Evolutionary conservation across 108 stramenopile genomes (phyloP), one percentile per base, ranked within the genome.

Genomic region (Conticribra weissflogii): DNA sequence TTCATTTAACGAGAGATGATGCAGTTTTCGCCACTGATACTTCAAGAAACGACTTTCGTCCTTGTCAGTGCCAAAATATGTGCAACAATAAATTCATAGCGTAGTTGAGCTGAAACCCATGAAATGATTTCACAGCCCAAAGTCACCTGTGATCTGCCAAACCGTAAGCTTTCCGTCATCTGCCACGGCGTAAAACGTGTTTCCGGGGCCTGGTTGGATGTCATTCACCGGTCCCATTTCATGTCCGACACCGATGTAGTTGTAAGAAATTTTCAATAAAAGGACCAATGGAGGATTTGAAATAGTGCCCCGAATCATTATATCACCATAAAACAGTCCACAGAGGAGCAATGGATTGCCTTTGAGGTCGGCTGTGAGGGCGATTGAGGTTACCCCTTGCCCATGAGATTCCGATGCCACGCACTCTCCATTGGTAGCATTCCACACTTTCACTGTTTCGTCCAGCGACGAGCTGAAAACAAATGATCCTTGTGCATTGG

Each of bases 381-480:
- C 74, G 76, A 95, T 95, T 7, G 72, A 61, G 4, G 87, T 82
- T 8, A 95, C 86, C 14, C 93, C 90, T 67, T 89, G 87, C n/a
- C 84, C 87, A 65, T 92, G 87, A 17, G 27, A 32, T 71, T 91
- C 90, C 36, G 82, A 88, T 44, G 80, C 83, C 1, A 95, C 88
- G 54, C 89, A 90, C 30, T 87, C 75, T n/a, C 91, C 93, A 30
- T 88, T 90, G 2, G 69, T 66, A 1, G 85, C 84, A 66, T 92
- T 90, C 90, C 90, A 95, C 3, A 88, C 93, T 81, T 88, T 89
- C 54, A 95, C 82, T 17, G 86, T 84, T 54, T 91, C 88, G 66
- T 95, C 93, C 34, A 95, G 68, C 14, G 81, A 81, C 22, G 86
- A 84, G 63, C 83, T 87, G 60, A 95, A 66, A 3, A 95, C 84